Evolutionary conservation across 1,284 basidiomycete species (phyloP), one percentile per base, ranked within the genome.

Genomic region (Papiliotrema flavescens): DNA sequence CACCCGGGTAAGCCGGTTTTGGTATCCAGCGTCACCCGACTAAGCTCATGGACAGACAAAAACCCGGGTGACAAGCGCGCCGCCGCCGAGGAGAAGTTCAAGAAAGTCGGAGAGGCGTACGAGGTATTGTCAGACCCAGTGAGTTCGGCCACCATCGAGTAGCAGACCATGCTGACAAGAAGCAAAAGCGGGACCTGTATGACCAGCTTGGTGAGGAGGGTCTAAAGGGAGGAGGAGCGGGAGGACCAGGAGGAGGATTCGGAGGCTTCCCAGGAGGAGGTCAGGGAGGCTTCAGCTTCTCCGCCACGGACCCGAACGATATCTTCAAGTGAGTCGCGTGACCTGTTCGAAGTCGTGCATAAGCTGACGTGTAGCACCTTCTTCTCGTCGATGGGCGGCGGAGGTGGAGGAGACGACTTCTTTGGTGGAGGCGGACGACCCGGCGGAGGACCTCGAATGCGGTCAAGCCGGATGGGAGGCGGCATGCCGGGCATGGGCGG

Each of bases 161-260:
- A 24, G 15, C 20, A 15, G 46, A 24, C 35, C 17, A 49, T 40
- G 50, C 53, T 53, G 45, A 53, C 36, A 51, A 47, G 15, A 40
- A 88, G 78, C 83, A 98, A 75, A 98, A 98, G 77, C 87, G 91
- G 46, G 80, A 90, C 0, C 78, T 98, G 26, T 98, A 96, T 65
- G 95, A 98, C 75, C 91, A 95, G 64, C 88, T 92, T 58, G 95
- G 95, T 34, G 95, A 97, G 75, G 95, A 98, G 62, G 95, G 95
- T 2, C 81, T 98, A 62, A 97, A 98, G 74, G 76, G 72, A 26
- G 78, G 76, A 42, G 77, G 67, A 20, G 74, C 73, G 7, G 82
- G 81, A 46, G 70, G 69, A 26, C 71, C 75, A 13, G 75, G 75
- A 36, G 69, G 66, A 45, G 71, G 74, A 15, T 78, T 79, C 49